Conservation (phyloP, 2,329 filamentous ascomycete species). For the Orbilia brochopaga region DNA sequence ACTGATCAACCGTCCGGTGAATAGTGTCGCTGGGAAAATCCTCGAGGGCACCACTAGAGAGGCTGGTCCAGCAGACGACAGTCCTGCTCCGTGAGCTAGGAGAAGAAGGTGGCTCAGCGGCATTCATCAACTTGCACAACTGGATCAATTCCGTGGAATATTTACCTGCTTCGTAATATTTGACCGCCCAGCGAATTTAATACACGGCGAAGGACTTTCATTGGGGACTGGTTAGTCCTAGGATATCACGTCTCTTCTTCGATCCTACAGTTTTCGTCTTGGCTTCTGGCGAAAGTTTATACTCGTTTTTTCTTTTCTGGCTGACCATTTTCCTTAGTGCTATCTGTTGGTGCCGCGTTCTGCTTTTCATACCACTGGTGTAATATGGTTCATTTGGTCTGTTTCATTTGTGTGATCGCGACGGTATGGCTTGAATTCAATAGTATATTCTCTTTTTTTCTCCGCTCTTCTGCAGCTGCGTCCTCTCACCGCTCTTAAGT, state of each 20-base stretch:
- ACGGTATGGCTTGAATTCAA: too few species aligned
- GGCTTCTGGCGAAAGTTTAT: too few species aligned
- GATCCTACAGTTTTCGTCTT: too few species aligned
- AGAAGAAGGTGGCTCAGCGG: conserved; percentile 77
- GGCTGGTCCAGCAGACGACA: conserved; percentile 82
- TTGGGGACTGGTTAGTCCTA: too few species aligned
- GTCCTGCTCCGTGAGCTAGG: conserved; percentile 83
- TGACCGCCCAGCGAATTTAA: neutral
- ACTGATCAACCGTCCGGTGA: conserved; percentile 12
- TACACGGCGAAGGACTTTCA: neutral
- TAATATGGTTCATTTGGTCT: conserved; percentile 2
- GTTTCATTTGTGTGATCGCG: neutral
- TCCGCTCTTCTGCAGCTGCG: too few species aligned
- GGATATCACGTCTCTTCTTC: too few species aligned
- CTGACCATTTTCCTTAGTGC: too few species aligned
- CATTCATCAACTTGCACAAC: conserved; percentile 75
- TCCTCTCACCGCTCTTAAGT: neutral
- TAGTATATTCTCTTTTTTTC: too few species aligned
- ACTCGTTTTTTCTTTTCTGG: too few species aligned
- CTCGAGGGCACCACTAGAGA: conserved; percentile 82
- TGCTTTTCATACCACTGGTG: conserved; percentile 3
- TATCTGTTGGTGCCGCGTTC: too few species aligned
- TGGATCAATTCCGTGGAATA: conserved; percentile 51
- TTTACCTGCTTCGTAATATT: conserved; percentile 43
- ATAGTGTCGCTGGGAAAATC: conserved; percentile 88